A percentile compares a stretch with the other conserved stretches of the same genome.
These are phyloP conservation scores for Globisporangium iwayamae DNA, from an alignment of 352 stramenopile genomes.

Conservation along the genomic window DNA sequence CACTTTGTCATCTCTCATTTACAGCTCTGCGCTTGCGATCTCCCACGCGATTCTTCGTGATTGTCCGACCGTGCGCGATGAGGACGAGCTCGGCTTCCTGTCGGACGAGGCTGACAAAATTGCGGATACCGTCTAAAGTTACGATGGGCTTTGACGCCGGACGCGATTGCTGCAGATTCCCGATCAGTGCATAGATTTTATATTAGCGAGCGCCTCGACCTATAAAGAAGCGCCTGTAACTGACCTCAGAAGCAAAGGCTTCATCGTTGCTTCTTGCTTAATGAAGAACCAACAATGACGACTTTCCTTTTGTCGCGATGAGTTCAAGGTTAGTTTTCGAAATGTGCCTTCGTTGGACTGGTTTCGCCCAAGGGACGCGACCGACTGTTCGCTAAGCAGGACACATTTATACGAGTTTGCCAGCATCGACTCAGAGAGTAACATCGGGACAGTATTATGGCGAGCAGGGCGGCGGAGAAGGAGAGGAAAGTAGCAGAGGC, in stretches of 20 bases:
- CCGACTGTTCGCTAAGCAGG: background rate
- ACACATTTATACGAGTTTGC: background rate
- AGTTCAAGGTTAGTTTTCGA: background rate
- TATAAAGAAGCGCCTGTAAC: background rate
- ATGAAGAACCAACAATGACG: slow-evolving; percentile 1
- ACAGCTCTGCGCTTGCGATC: slow-evolving; percentile 64
- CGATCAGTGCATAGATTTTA: slow-evolving; percentile 12
- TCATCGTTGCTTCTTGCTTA: background rate
- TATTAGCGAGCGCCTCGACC: slow-evolving; percentile 8
- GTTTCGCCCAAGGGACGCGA: no score
- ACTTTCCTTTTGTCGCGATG: background rate
- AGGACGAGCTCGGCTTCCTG: slow-evolving; percentile 82
- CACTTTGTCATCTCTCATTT: background rate
- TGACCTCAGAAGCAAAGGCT: background rate
- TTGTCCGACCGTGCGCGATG: slow-evolving; percentile 64
- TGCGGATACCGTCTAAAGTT: slow-evolving; percentile 61
- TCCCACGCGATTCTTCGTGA: slow-evolving; percentile 80
- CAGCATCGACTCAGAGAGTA: no score
- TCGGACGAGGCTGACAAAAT: slow-evolving; percentile 61
- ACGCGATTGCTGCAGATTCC: background rate
- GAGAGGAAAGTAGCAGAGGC: slow-evolving; percentile 8
- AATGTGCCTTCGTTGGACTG: background rate
- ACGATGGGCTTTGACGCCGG: background rate
- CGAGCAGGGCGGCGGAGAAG: slow-evolving; percentile 4
- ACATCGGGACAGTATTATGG: background rate